Percentiles rank a stretch among this genome's conserved stretches.
Evolutionary conservation across 2,329 filamentous ascomycete species (phyloP).

Genomic region (Arthroderma sp.): DNA sequence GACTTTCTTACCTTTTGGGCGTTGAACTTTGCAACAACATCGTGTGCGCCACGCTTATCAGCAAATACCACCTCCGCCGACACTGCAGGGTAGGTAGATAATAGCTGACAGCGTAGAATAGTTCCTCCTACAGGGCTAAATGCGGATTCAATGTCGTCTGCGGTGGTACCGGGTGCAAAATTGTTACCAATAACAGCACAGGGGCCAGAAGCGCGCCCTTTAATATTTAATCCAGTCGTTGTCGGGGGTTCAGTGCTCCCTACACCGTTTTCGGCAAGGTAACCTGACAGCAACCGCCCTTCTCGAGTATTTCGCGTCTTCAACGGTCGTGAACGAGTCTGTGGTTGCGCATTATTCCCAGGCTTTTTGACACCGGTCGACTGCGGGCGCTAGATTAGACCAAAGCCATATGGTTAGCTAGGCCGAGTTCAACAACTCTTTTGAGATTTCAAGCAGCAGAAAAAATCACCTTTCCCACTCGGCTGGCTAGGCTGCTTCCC

Average conservation of each 20-base stretch:
- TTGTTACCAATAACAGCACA: slow-evolving; percentile 48
- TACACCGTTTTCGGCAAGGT: not conserved
- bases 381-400: slow-evolving; percentile 2
- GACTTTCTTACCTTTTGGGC: slow-evolving; percentile 42
- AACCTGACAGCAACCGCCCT: slow-evolving; percentile 4
- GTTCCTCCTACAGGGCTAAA: slow-evolving; percentile 40
- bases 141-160: slow-evolving; percentile 51
- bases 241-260: not conserved
- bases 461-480: slow-evolving; percentile 41
- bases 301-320: slow-evolving; percentile 4
- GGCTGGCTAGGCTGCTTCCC: slow-evolving; percentile 42
- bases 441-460: not conserved
- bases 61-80: slow-evolving; percentile 47
- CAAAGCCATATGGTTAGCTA: no score
- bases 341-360: no score
- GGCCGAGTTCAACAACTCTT: not conserved
- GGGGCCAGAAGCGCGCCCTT: slow-evolving; percentile 39
- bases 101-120: slow-evolving; percentile 41
- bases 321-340: not conserved
- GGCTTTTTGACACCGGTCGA: slow-evolving; percentile 2
- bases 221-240: slow-evolving; percentile 38
- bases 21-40: slow-evolving; percentile 48
- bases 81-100: slow-evolving; percentile 41
- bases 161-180: slow-evolving; percentile 53
- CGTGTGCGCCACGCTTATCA: slow-evolving; percentile 43